Conservation (phyloP, 768 basidiomycete species). For the Collybiopsis luxurians region DNA sequence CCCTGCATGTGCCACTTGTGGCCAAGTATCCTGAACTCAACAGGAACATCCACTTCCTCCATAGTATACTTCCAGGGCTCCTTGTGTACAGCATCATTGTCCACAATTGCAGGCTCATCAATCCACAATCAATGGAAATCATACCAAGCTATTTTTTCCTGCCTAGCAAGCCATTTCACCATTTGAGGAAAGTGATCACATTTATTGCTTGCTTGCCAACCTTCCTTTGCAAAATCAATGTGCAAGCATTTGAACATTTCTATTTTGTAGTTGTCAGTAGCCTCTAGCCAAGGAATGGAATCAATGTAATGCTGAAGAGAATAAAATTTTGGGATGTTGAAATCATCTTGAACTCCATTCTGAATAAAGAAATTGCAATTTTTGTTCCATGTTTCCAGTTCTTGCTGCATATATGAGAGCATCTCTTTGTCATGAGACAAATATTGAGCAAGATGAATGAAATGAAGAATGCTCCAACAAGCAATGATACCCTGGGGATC, state of each 20-base stretch:
- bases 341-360: constrained; percentile 21
- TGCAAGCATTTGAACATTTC: constrained; percentile 28
- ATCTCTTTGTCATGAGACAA: constrained; percentile 3
- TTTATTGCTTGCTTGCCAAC: constrained; percentile 1
- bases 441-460: constrained; percentile 7
- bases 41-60: too few relatives aligned
- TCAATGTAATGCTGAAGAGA: constrained; percentile 17
- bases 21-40: too few relatives aligned
- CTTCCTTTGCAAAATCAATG: constrained; percentile 25
- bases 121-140: too few relatives aligned
- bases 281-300: constrained; percentile 17
- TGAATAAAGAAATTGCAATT: background rate
- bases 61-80: too few relatives aligned
- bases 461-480: constrained; percentile 11
- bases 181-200: constrained; percentile 12
- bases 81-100: too few relatives aligned
- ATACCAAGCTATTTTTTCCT: constrained; percentile 10
- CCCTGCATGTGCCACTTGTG: too few relatives aligned
- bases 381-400: background rate
- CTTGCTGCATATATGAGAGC: background rate
- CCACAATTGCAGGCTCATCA: too few relatives aligned
- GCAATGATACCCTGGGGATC: background rate
- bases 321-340: constrained; percentile 30
- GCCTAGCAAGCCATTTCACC: constrained; percentile 6
- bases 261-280: constrained; percentile 21